Conservation (phyloP, 345 rosid genomes). For the Bruguiera gymnorhiza region DNA sequence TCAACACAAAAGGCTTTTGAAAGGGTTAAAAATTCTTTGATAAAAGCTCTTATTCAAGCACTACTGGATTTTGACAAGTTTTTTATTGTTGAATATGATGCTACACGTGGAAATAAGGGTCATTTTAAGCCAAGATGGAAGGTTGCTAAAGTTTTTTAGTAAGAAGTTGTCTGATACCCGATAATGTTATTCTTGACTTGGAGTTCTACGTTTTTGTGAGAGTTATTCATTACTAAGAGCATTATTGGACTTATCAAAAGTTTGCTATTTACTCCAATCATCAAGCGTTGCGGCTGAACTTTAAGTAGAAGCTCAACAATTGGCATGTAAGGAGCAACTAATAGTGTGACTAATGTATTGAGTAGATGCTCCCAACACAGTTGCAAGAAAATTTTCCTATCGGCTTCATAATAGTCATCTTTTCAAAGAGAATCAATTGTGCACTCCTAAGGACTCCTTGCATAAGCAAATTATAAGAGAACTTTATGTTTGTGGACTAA, state of each 20-base stretch:
- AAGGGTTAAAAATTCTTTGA: not conserved
- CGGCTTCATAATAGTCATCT: conserved; percentile 4
- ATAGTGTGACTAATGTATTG: not conserved
- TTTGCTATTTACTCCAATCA: not conserved
- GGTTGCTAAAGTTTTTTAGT: not conserved
- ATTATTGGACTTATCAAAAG: not conserved
- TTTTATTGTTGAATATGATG: conserved; percentile 8
- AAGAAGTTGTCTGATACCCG: not conserved
- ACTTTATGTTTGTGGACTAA: conserved; percentile 6
- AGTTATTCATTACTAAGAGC: not conserved
- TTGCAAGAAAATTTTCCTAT: not conserved
- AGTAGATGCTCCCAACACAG: not conserved
- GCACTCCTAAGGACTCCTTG: conserved; percentile 3
- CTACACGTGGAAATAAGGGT: not conserved
- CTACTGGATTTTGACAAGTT: not conserved
- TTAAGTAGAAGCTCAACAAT: not conserved
- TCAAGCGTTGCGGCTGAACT: not conserved
- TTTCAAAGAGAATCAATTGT: not conserved
- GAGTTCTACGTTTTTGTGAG: not conserved
- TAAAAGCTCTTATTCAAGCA: not conserved
- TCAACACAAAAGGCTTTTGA: not conserved
- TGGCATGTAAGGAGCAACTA: not conserved
- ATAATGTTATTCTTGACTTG: not conserved
- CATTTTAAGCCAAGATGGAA: not conserved
- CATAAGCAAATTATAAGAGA: not conserved